Evolutionary conservation across 1,284 basidiomycete species (phyloP), one percentile per base, ranked within the genome.

Genomic region (Ceratobasidium sp.): DNA sequence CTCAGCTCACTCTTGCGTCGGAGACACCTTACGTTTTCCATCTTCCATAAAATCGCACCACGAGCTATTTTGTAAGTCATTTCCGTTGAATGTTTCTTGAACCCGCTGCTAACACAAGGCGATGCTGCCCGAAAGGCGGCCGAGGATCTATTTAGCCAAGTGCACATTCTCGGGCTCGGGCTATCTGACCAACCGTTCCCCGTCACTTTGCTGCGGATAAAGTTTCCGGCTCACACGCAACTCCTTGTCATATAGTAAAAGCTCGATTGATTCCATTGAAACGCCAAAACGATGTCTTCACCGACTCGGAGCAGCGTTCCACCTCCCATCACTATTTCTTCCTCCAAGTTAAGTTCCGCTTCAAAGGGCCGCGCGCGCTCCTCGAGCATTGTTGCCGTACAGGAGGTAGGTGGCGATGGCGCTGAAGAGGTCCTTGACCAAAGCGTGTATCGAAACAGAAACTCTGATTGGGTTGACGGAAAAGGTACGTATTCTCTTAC

Each of bases 381-480:
- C 75, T 87, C 86, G 67, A 94, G 92, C 80, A 85, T 96, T 76
- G 89, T 96, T 80, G 95, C 95, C 78, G 93, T 97, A 64, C 94
- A 96, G 79, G 88, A 94, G 79, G 89, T 96, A 70, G 92, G 91
- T 46, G 90, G 91, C 77, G 87, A 90, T 76, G 88, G 89, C 21
- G 85, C 89, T 57, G 93, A 96, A 79, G 91, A 93, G 77, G 84
- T 90, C 4, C 87, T 94, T 23, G 95, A 96, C 82, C 87, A 93
- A 77, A 90, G 89, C 75, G 88, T 90, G 52, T 95, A 93, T 78
- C 87, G 89, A 64, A 98, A 98, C 81, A 89, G 94, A 78, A 99
- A 99, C 81, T 96, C 95, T 9, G 91, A 96, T 79, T 99, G 97
- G 97, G 98, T 99, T 79, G 98, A 99, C 80, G 90, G 93, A 75